phyloP scores from a whole-genome alignment of 2,329 filamentous ascomycete genomes.

The Pseudopyricularia javanii region DNA sequence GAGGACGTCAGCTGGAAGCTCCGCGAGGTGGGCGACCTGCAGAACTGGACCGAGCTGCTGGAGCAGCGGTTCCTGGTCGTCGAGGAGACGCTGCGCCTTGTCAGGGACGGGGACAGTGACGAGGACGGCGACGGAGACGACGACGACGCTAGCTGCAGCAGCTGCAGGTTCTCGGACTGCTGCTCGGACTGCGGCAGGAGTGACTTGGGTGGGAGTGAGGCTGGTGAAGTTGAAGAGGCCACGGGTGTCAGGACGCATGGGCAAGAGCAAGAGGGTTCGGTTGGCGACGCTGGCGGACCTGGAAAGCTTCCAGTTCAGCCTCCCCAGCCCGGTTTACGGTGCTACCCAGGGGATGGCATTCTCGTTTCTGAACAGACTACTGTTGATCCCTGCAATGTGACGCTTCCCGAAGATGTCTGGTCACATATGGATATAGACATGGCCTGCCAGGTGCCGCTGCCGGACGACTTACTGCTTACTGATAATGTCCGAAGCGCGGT shows the following conservation, averaged over 20 bases:
- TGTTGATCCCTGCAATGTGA: background rate
- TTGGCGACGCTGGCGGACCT: background rate
- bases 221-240: slow-evolving; percentile 7
- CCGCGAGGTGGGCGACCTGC: slow-evolving; percentile 70
- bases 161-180: slow-evolving; percentile 14
- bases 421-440: background rate
- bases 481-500: background rate
- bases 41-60: slow-evolving; percentile 80
- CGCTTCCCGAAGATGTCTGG: background rate
- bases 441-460: background rate
- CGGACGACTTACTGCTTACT: background rate
- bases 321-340: background rate
- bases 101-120: slow-evolving; percentile 17
- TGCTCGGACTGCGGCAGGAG: slow-evolving; percentile 9
- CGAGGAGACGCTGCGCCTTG: slow-evolving; percentile 51
- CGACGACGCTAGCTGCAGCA: slow-evolving; percentile 13
- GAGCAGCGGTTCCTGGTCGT: slow-evolving; percentile 54
- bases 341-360: background rate
- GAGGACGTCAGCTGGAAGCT: slow-evolving; percentile 50
- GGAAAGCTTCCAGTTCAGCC: background rate
- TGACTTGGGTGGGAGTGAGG: slow-evolving; percentile 6
- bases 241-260: background rate
- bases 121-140: slow-evolving; percentile 6
- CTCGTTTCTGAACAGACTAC: background rate
- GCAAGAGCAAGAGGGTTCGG: background rate